Conservation (phyloP, 2,329 filamentous ascomycete species). For the Hymenotorrendiella dingleyae region DNA sequence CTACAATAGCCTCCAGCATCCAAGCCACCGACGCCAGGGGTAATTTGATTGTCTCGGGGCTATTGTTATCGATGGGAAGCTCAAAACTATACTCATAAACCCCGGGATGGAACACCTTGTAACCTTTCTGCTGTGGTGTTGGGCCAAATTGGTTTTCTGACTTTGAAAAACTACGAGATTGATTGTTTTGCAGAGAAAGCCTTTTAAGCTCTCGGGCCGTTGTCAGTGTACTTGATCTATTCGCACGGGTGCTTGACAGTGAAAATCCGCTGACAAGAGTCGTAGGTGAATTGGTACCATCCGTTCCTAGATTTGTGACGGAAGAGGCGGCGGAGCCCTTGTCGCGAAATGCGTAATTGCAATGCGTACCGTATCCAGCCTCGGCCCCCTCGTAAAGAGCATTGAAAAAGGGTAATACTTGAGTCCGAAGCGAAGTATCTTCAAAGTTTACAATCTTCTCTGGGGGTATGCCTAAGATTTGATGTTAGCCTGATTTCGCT, state of each 20-base stretch:
- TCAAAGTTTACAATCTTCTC: conserved; percentile 78
- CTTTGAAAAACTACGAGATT: conserved; percentile 63
- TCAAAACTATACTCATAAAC: conserved; percentile 59
- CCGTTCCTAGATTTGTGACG: conserved; percentile 20
- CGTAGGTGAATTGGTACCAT: conserved; percentile 3
- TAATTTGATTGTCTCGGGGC: conserved; percentile 66
- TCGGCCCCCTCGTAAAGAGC: conserved; percentile 58
- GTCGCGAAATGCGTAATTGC: conserved; percentile 42
- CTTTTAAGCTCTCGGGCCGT: conserved; percentile 39
- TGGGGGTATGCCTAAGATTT: conserved; percentile 66
- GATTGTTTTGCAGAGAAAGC: conserved; percentile 57
- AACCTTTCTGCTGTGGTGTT: conserved; percentile 58
- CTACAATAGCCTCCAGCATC: conserved; percentile 61
- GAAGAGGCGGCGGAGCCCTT: conserved; percentile 23
- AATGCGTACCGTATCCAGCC: conserved; percentile 54
- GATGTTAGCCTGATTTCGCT: conserved; percentile 1
- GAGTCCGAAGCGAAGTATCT: conserved; percentile 78
- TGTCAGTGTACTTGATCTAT: conserved; percentile 22
- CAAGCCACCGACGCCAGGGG: conserved; percentile 67
- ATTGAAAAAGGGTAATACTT: conserved; percentile 91
- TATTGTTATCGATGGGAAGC: conserved; percentile 70
- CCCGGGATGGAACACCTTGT: conserved; percentile 56
- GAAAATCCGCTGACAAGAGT: conserved; percentile 20
- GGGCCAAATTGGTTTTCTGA: conserved; percentile 50
- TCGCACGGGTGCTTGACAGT: conserved; percentile 20